Evolutionary conservation across 139 green algal genomes (phyloP).

Genomic region (Chlamydomonas incerta): DNA sequence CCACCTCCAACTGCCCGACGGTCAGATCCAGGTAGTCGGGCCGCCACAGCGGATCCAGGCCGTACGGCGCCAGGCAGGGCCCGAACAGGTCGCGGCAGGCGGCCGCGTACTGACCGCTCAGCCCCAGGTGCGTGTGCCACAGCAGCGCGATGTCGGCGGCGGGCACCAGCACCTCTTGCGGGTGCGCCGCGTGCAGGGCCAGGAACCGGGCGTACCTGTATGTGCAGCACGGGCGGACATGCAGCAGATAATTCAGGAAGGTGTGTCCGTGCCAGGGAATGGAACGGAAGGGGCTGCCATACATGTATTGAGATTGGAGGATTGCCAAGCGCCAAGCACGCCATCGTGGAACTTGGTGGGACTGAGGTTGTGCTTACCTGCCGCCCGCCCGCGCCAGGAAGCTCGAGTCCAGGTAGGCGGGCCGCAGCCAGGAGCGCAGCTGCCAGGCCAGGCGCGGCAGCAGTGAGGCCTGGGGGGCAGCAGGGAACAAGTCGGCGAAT

Average conservation of each 20-base stretch:
- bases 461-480: background rate
- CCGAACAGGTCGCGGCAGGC: background rate
- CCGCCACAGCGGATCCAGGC: background rate
- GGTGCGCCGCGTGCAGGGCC: background rate
- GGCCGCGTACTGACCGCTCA: background rate
- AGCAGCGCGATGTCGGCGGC: constrained; percentile 26
- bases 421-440: constrained; percentile 11
- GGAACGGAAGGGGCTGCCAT: too few relatives aligned
- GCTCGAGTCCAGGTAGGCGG: background rate
- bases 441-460: background rate
- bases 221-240: too few relatives aligned
- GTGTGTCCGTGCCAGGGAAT: too few relatives aligned
- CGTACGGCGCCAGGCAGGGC: background rate
- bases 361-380: too few relatives aligned
- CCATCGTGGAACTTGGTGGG: too few relatives aligned
- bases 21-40: background rate
- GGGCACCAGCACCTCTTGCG: background rate
- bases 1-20: background rate
- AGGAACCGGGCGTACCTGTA: constrained; percentile 5
- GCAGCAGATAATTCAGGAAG: too few relatives aligned
- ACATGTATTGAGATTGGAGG: too few relatives aligned
- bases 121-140: constrained; percentile 23
- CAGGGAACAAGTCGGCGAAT: too few relatives aligned
- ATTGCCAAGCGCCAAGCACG: too few relatives aligned
- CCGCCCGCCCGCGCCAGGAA: background rate